Evolutionary conservation across 208 protist genomes (phyloP), one percentile per base, ranked within the genome.

Genomic region (Wallacemonas sp.): DNA sequence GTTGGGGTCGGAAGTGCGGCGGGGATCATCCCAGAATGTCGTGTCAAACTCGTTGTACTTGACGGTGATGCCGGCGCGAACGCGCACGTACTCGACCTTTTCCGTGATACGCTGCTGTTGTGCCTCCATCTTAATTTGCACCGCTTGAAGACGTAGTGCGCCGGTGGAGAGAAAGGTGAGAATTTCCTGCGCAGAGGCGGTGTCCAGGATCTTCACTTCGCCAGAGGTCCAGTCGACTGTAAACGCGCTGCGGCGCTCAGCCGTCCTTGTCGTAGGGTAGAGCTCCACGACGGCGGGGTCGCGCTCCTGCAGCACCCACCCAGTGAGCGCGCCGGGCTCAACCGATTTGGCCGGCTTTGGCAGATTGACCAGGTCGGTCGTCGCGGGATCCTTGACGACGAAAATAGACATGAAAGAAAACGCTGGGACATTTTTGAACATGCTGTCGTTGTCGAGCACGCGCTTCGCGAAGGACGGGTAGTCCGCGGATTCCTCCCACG

Each of bases 381-480:
- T 81, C 11, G 67, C 67, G 11, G 80, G 72, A 67, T 97, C 93
- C 33, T 92, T 93, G 32, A 84, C 72, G 20, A 97, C 63, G 59
- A 95, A 89, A 62, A 97, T 77, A 7, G 86, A 88, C 48, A 97
- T 74, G 59, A 94, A 96, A n/a, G 93, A 97, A 57, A 96, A 97
- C 1, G 93, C 89, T 3, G 79, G 50, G 4, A 77, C 74, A 32
- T 79, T 79, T 68, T 93, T 94, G 45, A 97, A 89, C 76, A 96
- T 81, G 26, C 14, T 42, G 65, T 94, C 85, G 57, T 94, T 95
- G 66, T 97, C 91, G 18, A 94, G 57, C 10, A 97, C 36, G 5
- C 91, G 79, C 42, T 84, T 81, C n/a, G 90, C 90, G 74, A 97
- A 96, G 38, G 74, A 76, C 0, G 70, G 61, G 70, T 94, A 97